Conservation (phyloP, 305 asterid genomes). For the Rubia peregrina region DNA sequence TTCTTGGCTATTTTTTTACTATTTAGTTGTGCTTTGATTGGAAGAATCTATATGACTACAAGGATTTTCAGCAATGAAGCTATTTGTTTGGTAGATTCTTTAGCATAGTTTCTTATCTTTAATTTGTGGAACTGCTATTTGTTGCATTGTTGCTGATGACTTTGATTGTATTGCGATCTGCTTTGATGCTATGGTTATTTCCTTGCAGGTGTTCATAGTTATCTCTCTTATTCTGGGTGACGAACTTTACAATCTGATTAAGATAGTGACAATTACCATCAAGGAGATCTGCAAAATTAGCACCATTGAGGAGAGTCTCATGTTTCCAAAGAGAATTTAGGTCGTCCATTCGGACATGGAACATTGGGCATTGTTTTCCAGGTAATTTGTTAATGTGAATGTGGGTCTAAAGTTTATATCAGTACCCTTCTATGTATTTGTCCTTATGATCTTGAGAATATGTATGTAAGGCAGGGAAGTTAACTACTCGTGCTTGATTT, state of each 20-base stretch:
- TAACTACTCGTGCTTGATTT: too few species aligned
- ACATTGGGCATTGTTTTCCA: too few species aligned
- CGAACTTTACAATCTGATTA: constrained; percentile 83
- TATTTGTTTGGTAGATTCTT: not conserved
- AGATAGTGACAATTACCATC: constrained; percentile 57
- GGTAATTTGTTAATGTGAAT: too few species aligned
- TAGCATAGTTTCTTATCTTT: too few species aligned
- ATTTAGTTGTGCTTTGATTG: not conserved
- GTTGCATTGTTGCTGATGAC: too few species aligned
- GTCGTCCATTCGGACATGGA: constrained; percentile 16
- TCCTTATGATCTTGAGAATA: too few species aligned
- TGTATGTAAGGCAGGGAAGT: too few species aligned
- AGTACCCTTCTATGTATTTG: too few species aligned
- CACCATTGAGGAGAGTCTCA: constrained; percentile 44
- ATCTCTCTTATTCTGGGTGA: constrained; percentile 87
- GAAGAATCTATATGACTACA: not conserved
- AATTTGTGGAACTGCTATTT: too few species aligned
- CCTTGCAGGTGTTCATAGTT: constrained; percentile 76
- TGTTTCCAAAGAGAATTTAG: constrained; percentile 38
- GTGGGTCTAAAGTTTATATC: too few species aligned
- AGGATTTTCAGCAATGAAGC: not conserved
- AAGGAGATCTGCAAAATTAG: constrained; percentile 44
- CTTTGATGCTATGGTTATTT: constrained; percentile 4
- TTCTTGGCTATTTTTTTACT: not conserved
- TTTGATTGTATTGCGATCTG: not conserved